Percentiles rank a stretch among this genome's conserved stretches.
Evolutionary conservation across 2,329 filamentous ascomycete species (phyloP).

Genomic region (Penicillium freii): DNA sequence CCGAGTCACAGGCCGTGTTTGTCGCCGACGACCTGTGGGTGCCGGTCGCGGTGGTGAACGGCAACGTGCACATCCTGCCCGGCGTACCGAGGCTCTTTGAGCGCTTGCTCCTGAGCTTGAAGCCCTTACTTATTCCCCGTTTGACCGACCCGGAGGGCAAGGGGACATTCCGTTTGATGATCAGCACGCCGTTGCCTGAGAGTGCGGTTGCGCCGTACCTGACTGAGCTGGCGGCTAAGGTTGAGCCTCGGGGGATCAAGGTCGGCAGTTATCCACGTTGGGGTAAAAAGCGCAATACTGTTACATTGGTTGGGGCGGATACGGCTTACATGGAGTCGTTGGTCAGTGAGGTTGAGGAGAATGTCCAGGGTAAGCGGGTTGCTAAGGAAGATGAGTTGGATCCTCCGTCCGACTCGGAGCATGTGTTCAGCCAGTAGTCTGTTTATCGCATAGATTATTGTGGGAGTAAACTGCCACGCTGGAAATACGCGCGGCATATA

Average conservation of each 20-base stretch:
- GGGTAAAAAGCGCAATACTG: slow-evolving; percentile 83
- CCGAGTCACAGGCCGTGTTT: slow-evolving; percentile 74
- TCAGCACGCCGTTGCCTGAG: slow-evolving; percentile 85
- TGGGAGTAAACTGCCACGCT: neutral
- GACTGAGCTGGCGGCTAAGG: slow-evolving; percentile 71
- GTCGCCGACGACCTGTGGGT: slow-evolving; percentile 83
- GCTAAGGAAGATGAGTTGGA: slow-evolving; percentile 70
- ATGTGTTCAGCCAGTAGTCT: slow-evolving; percentile 24
- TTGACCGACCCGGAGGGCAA: slow-evolving; percentile 78
- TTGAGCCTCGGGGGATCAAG: slow-evolving; percentile 76
- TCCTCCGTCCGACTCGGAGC: slow-evolving; percentile 34
- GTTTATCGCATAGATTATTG: neutral
- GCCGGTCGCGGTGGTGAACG: slow-evolving; percentile 82
- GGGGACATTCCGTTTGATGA: slow-evolving; percentile 72
- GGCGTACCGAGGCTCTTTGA: slow-evolving; percentile 86
- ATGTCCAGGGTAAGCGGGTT: slow-evolving; percentile 71
- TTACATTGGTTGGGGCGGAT: slow-evolving; percentile 80
- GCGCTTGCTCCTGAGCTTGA: slow-evolving; percentile 72
- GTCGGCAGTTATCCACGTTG: slow-evolving; percentile 94
- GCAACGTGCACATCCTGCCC: slow-evolving; percentile 89
- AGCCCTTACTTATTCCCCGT: slow-evolving; percentile 66
- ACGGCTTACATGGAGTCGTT: slow-evolving; percentile 74
- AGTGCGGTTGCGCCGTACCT: slow-evolving; percentile 81
- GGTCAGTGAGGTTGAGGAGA: slow-evolving; percentile 71
- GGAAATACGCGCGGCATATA: neutral